Evolutionary conservation across 176 grass and related monocot genomes (phyloP).

Genomic region (Oryza brachyantha): DNA sequence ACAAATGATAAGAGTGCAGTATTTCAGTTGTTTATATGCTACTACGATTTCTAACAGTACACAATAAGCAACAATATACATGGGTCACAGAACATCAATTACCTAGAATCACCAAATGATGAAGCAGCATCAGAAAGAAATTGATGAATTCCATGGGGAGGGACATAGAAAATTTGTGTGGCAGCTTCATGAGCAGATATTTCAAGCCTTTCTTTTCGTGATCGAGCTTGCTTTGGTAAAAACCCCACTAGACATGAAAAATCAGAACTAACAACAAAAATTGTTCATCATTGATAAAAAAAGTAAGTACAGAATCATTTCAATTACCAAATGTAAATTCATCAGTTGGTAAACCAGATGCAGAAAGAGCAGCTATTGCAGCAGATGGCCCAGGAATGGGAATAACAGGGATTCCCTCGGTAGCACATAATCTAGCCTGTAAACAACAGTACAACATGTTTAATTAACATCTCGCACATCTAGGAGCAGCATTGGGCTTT

Average conservation of each 20-base stretch:
- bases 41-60: background rate
- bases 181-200: constrained; percentile 68
- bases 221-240: constrained; percentile 74
- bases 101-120: constrained; percentile 78
- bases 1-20: background rate
- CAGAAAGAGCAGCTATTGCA: constrained; percentile 77
- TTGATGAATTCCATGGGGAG: constrained; percentile 83
- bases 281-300: background rate
- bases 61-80: background rate
- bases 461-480: constrained; percentile 25
- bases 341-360: constrained; percentile 73
- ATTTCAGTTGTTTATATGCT: background rate
- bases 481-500: background rate
- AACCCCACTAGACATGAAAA: constrained; percentile 77
- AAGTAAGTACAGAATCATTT: constrained; percentile 13
- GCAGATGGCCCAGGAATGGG: constrained; percentile 92
- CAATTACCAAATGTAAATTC: constrained; percentile 94
- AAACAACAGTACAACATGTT: constrained; percentile 17
- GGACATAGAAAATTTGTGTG: constrained; percentile 93
- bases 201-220: constrained; percentile 70
- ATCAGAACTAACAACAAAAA: constrained; percentile 12
- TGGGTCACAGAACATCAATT: background rate
- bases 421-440: constrained; percentile 79
- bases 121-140: constrained; percentile 74
- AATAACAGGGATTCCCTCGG: constrained; percentile 68